These are phyloP conservation scores for Nakazawaea ernobii DNA, from an alignment of 805 yeast species.

Conservation along the genomic window DNA sequence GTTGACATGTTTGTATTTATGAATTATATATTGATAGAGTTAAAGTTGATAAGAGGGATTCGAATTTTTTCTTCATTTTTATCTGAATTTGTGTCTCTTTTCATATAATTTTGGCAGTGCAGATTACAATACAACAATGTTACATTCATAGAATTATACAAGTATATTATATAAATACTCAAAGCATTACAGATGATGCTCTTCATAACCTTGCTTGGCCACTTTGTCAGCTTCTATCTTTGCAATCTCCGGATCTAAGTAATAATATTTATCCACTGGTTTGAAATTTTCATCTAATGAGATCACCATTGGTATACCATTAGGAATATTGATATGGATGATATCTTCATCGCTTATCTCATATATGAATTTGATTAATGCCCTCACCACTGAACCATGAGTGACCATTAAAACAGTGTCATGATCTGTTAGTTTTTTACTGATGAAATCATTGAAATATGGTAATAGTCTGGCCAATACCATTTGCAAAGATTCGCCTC, in stretches of 20 bases:
- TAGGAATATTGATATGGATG: conserved; percentile 72
- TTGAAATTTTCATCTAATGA: conserved; percentile 48
- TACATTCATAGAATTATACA: neutral
- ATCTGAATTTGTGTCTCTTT: too few species aligned
- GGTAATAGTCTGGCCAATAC: conserved; percentile 65
- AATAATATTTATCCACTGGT: conserved; percentile 51
- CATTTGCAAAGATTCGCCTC: conserved; percentile 69
- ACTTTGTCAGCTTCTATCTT: conserved; percentile 75
- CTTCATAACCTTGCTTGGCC: conserved; percentile 62
- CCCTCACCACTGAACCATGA: conserved; percentile 80
- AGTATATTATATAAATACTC: neutral
- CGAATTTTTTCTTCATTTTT: too few species aligned
- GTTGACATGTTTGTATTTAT: neutral
- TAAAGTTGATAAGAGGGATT: too few species aligned
- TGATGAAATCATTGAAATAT: conserved; percentile 47
- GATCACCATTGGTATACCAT: conserved; percentile 74
- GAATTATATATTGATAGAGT: neutral
- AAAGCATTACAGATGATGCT: neutral
- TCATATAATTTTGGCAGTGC: too few species aligned
- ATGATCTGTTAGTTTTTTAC: conserved; percentile 39
- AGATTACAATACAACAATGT: neutral
- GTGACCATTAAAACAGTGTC: conserved; percentile 66
- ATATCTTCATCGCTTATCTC: conserved; percentile 61
- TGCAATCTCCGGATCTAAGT: conserved; percentile 78
- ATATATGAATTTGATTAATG: conserved; percentile 64